phyloP scores from a whole-genome alignment of 768 basidiomycete genomes.

The Boletus reticuloceps region DNA sequence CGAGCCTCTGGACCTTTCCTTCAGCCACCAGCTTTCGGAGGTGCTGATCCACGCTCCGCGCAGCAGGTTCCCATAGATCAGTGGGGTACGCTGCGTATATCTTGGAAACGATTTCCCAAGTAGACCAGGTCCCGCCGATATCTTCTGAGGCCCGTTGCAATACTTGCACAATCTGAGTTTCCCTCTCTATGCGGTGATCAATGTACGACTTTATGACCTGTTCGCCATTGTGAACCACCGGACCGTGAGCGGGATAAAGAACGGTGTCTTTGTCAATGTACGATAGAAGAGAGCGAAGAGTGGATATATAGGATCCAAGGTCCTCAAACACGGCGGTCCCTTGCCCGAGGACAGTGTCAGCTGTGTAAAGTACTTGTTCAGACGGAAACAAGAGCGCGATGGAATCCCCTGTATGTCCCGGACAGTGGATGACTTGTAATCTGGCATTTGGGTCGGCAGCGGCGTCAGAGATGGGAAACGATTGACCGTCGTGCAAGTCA shows the following conservation, averaged over 20 bases:
- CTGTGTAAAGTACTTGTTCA: constrained; percentile 81
- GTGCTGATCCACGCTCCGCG: constrained; percentile 67
- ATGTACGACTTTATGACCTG: constrained; percentile 70
- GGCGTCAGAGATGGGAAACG: constrained; percentile 33
- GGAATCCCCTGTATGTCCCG: constrained; percentile 90
- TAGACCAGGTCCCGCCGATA: constrained; percentile 44
- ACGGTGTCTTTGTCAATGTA: constrained; percentile 40
- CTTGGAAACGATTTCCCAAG: constrained; percentile 59
- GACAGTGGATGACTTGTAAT: constrained; percentile 75
- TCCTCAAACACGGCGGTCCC: constrained; percentile 91
- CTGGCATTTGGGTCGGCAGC: constrained; percentile 1
- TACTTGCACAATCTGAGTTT: constrained; percentile 67
- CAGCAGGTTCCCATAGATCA: constrained; percentile 69
- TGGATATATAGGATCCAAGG: constrained; percentile 64
- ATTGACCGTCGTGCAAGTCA: constrained; percentile 56
- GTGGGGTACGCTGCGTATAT: constrained; percentile 76
- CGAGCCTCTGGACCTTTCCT: constrained; percentile 47
- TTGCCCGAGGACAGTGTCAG: constrained; percentile 87
- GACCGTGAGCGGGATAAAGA: constrained; percentile 91
- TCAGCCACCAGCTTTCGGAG: constrained; percentile 71
- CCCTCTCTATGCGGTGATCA: constrained; percentile 75
- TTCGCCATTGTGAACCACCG: constrained; percentile 63
- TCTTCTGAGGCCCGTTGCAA: constrained; percentile 36
- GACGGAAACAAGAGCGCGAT: constrained; percentile 67
- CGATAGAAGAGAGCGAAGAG: constrained; percentile 56